Conservation (phyloP, 352 stramenopile species). For the Globisporangium radiosum region DNA sequence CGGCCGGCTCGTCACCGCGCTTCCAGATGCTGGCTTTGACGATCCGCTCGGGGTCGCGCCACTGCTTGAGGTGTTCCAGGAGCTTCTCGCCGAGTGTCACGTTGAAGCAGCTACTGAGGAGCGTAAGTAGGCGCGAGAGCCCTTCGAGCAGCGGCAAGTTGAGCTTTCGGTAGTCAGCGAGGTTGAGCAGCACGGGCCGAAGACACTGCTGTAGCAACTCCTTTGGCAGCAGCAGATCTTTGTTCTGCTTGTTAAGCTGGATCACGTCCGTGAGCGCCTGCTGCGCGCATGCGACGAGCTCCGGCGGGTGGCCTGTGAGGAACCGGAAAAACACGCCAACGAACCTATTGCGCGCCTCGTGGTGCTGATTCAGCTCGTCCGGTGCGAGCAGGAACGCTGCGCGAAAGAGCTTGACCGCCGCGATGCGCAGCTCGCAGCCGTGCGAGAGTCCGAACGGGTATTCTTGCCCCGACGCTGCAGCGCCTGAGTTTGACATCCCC, state of each 20-base stretch:
- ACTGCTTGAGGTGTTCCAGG: conserved; percentile 94
- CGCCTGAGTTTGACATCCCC: conserved; percentile 16
- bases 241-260: conserved; percentile 83
- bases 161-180: conserved; percentile 96
- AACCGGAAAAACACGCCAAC: conserved; percentile 88
- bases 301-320: conserved; percentile 79
- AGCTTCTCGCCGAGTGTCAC: conserved; percentile 97
- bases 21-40: conserved; percentile 92
- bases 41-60: conserved; percentile 86
- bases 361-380: conserved; percentile 80
- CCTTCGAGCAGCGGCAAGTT: conserved; percentile 93
- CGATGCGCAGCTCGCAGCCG: conserved; percentile 76
- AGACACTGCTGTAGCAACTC: conserved; percentile 95
- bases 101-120: conserved; percentile 97
- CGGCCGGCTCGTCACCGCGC: conserved; percentile 90
- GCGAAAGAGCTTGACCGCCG: conserved; percentile 82
- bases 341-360: conserved; percentile 81
- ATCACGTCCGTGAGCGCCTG: conserved; percentile 76
- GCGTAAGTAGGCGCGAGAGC: conserved; percentile 88
- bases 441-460: conserved; percentile 85
- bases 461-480: conserved; percentile 59
- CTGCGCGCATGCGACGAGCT: conserved; percentile 78
- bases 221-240: conserved; percentile 88
- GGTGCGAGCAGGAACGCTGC: conserved; percentile 79
- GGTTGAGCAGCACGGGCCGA: conserved; percentile 92